A percentile compares a stretch with the other conserved stretches of the same genome.
Evolutionary conservation across 2,329 filamentous ascomycete genomes (phyloP).

Genomic region (Dactylonectria estremocensis): DNA sequence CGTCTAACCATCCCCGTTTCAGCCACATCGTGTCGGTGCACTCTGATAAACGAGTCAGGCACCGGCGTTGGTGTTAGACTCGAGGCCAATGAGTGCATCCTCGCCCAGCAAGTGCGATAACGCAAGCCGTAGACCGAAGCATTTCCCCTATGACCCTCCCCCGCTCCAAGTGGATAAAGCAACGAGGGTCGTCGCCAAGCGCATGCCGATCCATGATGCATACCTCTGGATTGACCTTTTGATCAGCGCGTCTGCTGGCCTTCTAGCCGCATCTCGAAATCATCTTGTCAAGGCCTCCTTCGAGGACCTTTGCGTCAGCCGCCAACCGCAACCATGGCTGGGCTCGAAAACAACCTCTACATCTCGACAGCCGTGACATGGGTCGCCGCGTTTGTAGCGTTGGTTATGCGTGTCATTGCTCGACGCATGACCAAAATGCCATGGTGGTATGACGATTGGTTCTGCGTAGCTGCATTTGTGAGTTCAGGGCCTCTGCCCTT

Average conservation of each 20-base stretch:
- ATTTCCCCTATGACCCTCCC: not conserved
- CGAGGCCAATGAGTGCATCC: not conserved
- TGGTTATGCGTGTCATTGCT: conserved; percentile 40
- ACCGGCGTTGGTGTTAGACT: not conserved
- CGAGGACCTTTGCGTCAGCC: not conserved
- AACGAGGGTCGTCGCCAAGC: not conserved
- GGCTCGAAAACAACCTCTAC: conserved; percentile 40
- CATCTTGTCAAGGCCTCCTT: not conserved
- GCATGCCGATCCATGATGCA: not conserved
- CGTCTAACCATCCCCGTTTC: not conserved
- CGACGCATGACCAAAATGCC: conserved; percentile 42
- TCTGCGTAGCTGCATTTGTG: conserved; percentile 44
- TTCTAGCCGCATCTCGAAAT: not conserved
- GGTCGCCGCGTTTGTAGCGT: conserved; percentile 39
- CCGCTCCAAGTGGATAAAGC: not conserved
- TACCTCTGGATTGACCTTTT: not conserved
- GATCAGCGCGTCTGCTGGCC: not conserved
- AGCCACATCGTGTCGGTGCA: not conserved
- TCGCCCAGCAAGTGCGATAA: not conserved
- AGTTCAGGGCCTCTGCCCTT: conserved; percentile 3
- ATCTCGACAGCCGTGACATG: conserved; percentile 38
- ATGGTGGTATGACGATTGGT: conserved; percentile 47
- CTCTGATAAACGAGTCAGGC: not conserved
- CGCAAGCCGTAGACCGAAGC: not conserved
- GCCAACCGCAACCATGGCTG: conserved; percentile 31